These are phyloP conservation scores for Tolypocladium tundrense DNA, from an alignment of 2,329 filamentous ascomycete species.

Conservation along the genomic window DNA sequence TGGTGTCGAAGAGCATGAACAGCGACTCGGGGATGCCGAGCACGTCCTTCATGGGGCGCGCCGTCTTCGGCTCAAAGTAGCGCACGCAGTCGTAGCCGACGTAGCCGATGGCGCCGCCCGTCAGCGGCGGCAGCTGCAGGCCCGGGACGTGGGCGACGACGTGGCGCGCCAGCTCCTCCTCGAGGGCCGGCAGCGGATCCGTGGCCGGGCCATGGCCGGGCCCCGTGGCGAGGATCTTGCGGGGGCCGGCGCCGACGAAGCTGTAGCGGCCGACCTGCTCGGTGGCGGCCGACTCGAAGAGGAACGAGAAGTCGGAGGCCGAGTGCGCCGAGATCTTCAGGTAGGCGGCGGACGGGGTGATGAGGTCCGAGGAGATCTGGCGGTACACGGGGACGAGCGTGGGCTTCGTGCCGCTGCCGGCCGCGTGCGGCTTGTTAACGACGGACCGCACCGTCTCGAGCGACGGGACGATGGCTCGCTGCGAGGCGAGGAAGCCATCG, in stretches of 20 bases:
- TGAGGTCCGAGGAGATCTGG: slow-evolving; percentile 80
- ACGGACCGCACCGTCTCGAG: slow-evolving; percentile 35
- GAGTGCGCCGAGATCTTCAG: slow-evolving; percentile 70
- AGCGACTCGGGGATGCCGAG: slow-evolving; percentile 84
- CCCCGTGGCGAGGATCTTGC: slow-evolving; percentile 79
- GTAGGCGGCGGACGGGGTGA: slow-evolving; percentile 92
- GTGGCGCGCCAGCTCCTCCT: slow-evolving; percentile 68
- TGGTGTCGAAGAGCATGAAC: slow-evolving; percentile 95
- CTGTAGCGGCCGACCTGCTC: slow-evolving; percentile 92
- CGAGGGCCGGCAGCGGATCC: slow-evolving; percentile 76
- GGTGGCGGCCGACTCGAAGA: slow-evolving; percentile 91
- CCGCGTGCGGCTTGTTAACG: slow-evolving; percentile 24
- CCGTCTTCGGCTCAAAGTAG: slow-evolving; percentile 98
- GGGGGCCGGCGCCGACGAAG: slow-evolving; percentile 75
- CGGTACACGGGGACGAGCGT: slow-evolving; percentile 77
- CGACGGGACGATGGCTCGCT: slow-evolving; percentile 33
- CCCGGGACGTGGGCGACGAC: slow-evolving; percentile 77
- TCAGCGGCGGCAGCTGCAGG: slow-evolving; percentile 72
- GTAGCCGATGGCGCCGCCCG: slow-evolving; percentile 89
- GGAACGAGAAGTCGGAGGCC: slow-evolving; percentile 69
- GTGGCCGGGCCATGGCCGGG: slow-evolving; percentile 73
- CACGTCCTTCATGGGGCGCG: slow-evolving; percentile 76
- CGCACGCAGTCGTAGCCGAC: slow-evolving; percentile 95
- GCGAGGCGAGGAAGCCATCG: slow-evolving; percentile 2
- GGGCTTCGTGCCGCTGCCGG: slow-evolving; percentile 23